Evolutionary conservation across 805 yeast genomes (phyloP).

Genomic region (Grigorovia humatica): DNA sequence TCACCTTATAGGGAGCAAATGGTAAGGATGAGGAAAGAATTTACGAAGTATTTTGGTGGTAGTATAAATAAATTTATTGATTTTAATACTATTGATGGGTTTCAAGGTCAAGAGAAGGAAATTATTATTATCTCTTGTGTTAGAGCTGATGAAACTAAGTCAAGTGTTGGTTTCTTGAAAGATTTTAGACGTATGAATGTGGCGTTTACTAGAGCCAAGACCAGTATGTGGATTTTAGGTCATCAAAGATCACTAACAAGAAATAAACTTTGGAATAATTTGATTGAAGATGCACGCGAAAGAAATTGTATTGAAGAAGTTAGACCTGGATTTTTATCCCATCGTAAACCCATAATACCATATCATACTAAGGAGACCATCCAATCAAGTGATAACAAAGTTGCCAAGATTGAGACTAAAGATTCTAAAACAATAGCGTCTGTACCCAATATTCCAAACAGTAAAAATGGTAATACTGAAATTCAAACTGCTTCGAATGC

Average conservation of each 20-base stretch:
- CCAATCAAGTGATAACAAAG: not conserved
- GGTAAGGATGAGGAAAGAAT: slow-evolving; percentile 43
- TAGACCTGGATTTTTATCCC: slow-evolving; percentile 21
- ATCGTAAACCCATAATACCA: not conserved
- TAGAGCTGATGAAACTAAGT: slow-evolving; percentile 53
- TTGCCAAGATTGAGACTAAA: too few relatives aligned
- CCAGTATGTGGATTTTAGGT: slow-evolving; percentile 90
- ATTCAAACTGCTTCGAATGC: too few relatives aligned
- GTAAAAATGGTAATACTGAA: too few relatives aligned
- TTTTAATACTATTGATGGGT: slow-evolving; percentile 94
- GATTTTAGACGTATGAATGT: slow-evolving; percentile 96
- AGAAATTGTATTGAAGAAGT: slow-evolving; percentile 31
- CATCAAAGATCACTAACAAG: slow-evolving; percentile 52
- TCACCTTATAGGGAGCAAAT: slow-evolving; percentile 94
- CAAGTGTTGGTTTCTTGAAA: slow-evolving; percentile 76
- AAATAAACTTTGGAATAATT: slow-evolving; percentile 63
- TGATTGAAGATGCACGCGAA: slow-evolving; percentile 53
- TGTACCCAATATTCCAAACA: too few relatives aligned
- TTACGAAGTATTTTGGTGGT: slow-evolving; percentile 51
- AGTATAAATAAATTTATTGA: slow-evolving; percentile 57
- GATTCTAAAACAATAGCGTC: too few relatives aligned
- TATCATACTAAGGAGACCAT: not conserved
- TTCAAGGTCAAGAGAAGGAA: slow-evolving; percentile 96
- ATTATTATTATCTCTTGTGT: slow-evolving; percentile 89
- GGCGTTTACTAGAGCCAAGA: slow-evolving; percentile 85